A percentile compares a stretch with the other conserved stretches of the same genome.
phyloP scores from a whole-genome alignment of 306 rosid species.

The Argentina anserina region DNA sequence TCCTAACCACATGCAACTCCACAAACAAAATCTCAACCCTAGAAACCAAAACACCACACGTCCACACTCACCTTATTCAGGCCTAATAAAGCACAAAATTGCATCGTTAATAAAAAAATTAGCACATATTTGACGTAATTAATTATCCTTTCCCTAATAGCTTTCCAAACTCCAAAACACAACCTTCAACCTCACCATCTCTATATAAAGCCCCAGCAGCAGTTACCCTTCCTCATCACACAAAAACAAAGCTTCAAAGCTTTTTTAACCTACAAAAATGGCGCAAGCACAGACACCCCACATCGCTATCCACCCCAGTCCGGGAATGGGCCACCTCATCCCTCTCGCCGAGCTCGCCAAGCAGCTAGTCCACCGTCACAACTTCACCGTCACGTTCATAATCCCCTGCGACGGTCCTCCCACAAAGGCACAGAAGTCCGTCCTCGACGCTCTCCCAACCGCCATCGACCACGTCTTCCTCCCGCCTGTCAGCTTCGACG shows the following conservation, averaged over 20 bases:
- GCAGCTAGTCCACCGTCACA: slow-evolving; percentile 34
- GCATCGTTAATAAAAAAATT: not conserved
- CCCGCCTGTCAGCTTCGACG: slow-evolving; percentile 38
- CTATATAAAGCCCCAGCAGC: not conserved
- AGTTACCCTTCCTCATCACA: not conserved
- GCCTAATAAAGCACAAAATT: not conserved
- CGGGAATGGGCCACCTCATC: slow-evolving; percentile 87
- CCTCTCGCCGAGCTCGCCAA: slow-evolving; percentile 70
- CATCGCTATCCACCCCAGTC: slow-evolving; percentile 54
- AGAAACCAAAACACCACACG: not conserved
- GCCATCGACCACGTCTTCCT: slow-evolving; percentile 32
- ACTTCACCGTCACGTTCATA: slow-evolving; percentile 40
- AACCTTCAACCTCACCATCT: not conserved
- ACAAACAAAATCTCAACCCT: not conserved
- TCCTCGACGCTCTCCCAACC: slow-evolving; percentile 39
- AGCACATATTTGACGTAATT: not conserved
- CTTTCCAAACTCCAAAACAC: not conserved
- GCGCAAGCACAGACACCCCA: slow-evolving; percentile 23
- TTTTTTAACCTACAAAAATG: slow-evolving; percentile 24
- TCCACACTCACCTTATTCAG: not conserved
- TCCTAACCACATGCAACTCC: too few relatives aligned
- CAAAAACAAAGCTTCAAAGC: not conserved
- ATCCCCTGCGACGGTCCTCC: slow-evolving; percentile 57
- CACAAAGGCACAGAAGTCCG: slow-evolving; percentile 41
- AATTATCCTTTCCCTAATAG: not conserved